Percentiles rank a stretch among this genome's conserved stretches.
Evolutionary conservation across 805 yeast species (phyloP).

Genomic region (Myxozyma vanderwaltii): DNA sequence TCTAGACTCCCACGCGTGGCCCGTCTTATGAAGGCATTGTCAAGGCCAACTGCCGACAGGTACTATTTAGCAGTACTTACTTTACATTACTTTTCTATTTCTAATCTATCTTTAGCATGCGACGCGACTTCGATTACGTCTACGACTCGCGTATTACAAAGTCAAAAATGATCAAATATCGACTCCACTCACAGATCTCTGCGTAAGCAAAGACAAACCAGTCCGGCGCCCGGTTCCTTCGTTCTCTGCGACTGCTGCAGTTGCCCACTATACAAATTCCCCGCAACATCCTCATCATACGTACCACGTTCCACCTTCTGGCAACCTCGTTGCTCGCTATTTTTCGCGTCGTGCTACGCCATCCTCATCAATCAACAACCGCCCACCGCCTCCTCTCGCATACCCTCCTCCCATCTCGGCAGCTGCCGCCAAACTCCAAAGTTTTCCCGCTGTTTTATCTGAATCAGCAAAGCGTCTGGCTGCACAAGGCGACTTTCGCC

Average conservation of each 20-base stretch:
- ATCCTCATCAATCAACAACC: no score
- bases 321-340: no score
- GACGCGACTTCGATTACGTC: conserved; percentile 38
- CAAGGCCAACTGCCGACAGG: conserved; percentile 4
- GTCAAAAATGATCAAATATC: conserved; percentile 41
- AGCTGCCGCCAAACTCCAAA: conserved; percentile 5
- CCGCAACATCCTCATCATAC: no score
- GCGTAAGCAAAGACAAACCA: neutral
- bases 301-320: neutral
- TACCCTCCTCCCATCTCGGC: conserved; percentile 6
- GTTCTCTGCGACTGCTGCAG: neutral
- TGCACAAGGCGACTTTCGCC: conserved; percentile 11
- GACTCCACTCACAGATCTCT: conserved; percentile 37
- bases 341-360: no score
- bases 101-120: conserved; percentile 33
- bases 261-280: neutral
- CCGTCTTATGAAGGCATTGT: neutral
- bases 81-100: neutral
- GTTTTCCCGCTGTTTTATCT: conserved; percentile 23
- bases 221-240: neutral
- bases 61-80: neutral
- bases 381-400: neutral
- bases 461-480: conserved; percentile 22
- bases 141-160: conserved; percentile 43
- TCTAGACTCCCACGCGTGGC: neutral